These are phyloP conservation scores for Mrakiaceae sp. DNA, from an alignment of 1,284 basidiomycete genomes.

Conservation along the genomic window DNA sequence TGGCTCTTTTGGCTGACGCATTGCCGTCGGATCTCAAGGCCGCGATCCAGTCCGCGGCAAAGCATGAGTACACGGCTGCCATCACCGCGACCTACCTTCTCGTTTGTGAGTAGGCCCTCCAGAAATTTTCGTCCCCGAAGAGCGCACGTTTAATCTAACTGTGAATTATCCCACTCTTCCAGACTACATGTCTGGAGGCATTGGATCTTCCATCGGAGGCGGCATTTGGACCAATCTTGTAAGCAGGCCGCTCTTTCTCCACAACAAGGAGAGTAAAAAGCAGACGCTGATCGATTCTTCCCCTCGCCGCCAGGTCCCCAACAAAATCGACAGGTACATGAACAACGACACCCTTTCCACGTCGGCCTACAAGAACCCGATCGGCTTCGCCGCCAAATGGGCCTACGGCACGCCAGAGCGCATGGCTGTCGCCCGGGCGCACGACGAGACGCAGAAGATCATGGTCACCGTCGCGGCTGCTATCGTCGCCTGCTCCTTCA, in stretches of 20 bases:
- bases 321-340: conserved; percentile 25
- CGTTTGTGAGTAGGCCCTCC: conserved; percentile 25
- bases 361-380: conserved; percentile 27
- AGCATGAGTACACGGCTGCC: conserved; percentile 24
- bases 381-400: conserved; percentile 25
- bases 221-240: conserved; percentile 10
- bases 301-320: conserved; percentile 26
- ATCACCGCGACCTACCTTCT: background rate
- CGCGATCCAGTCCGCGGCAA: conserved; percentile 28
- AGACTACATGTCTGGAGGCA: conserved; percentile 32
- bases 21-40: conserved; percentile 2
- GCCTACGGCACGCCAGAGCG: conserved; percentile 25
- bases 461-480: conserved; percentile 29
- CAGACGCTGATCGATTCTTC: no score
- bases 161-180: no score
- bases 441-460: conserved; percentile 30
- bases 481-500: conserved; percentile 23
- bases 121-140: conserved; percentile 30
- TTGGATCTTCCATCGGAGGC: conserved; percentile 32
- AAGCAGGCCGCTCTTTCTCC: background rate
- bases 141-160: no score
- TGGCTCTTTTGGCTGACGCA: no score
- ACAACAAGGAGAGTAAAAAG: no score
- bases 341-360: conserved; percentile 23
- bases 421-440: conserved; percentile 27